phyloP scores from a whole-genome alignment of 1,284 basidiomycete genomes.

The Chondrostereum purpureum region DNA sequence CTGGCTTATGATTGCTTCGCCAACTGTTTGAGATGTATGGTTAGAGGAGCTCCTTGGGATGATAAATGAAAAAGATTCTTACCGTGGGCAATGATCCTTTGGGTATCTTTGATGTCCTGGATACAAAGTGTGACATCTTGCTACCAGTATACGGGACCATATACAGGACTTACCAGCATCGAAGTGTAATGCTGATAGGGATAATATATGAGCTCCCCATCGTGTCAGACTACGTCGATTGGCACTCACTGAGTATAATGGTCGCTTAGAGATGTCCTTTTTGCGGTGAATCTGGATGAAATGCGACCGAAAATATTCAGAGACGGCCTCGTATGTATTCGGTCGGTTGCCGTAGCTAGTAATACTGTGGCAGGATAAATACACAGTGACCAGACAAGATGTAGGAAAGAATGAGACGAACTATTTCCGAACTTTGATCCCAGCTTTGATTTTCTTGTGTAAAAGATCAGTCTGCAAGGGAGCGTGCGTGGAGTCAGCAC shows the following conservation, averaged over 20 bases:
- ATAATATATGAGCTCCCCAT: no score
- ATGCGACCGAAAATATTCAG: slow-evolving; percentile 74
- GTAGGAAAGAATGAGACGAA: slow-evolving; percentile 28
- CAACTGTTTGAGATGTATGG: slow-evolving; percentile 32
- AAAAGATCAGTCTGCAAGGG: slow-evolving; percentile 55
- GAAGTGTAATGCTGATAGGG: slow-evolving; percentile 63
- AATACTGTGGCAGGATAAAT: slow-evolving; percentile 42
- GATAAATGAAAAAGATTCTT: slow-evolving; percentile 16
- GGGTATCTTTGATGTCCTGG: slow-evolving; percentile 70
- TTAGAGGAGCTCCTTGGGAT: no score
- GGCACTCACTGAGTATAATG: slow-evolving; percentile 57
- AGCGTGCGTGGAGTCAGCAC: no score
- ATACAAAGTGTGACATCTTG: no score
- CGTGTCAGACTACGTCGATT: no score
- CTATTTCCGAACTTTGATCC: slow-evolving; percentile 65
- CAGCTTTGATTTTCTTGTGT: slow-evolving; percentile 56
- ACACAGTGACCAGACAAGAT: slow-evolving; percentile 2
- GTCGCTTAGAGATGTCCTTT: slow-evolving; percentile 52
- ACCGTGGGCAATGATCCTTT: slow-evolving; percentile 68
- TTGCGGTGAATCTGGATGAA: slow-evolving; percentile 56
- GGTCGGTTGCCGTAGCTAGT: slow-evolving; percentile 72
- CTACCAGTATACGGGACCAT: no score
- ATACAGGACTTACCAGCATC: slow-evolving; percentile 69
- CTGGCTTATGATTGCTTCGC: slow-evolving; percentile 58
- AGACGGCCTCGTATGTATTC: slow-evolving; percentile 64